phyloP scores from a whole-genome alignment of 257 asterid species.

The Solanum ossicruentum region DNA sequence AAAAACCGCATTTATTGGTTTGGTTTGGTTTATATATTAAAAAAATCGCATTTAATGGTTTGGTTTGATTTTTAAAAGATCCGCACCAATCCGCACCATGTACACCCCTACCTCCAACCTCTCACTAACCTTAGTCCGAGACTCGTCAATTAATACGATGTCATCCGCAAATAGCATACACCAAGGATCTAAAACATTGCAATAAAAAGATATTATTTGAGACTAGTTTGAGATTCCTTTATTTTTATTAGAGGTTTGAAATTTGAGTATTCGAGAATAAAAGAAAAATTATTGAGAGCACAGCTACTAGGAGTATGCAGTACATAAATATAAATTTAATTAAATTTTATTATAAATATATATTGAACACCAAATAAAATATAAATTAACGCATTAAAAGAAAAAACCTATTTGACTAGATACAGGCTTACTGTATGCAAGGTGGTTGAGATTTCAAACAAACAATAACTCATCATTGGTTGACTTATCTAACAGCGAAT shows the following conservation, averaged over 20 bases:
- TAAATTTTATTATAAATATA: neutral
- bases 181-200: neutral
- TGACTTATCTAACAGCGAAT: neutral
- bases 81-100: too few relatives aligned
- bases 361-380: neutral
- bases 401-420: neutral
- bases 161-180: too few relatives aligned
- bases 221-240: neutral
- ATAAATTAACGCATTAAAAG: neutral
- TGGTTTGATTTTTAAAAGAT: too few relatives aligned
- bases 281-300: neutral
- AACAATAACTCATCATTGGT: neutral
- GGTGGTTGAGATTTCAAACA: neutral
- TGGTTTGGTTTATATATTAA: too few relatives aligned
- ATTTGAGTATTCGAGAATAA: fast-evolving
- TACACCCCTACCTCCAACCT: too few relatives aligned
- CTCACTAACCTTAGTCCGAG: too few relatives aligned
- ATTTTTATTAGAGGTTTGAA: fast-evolving
- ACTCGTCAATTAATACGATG: too few relatives aligned
- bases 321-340: neutral
- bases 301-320: fast-evolving
- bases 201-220: neutral
- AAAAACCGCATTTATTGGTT: too few relatives aligned
- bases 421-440: neutral
- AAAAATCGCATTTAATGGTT: too few relatives aligned